These are phyloP conservation scores for Orbilia javanica DNA, from an alignment of 2,329 filamentous ascomycete species.

Conservation along the genomic window DNA sequence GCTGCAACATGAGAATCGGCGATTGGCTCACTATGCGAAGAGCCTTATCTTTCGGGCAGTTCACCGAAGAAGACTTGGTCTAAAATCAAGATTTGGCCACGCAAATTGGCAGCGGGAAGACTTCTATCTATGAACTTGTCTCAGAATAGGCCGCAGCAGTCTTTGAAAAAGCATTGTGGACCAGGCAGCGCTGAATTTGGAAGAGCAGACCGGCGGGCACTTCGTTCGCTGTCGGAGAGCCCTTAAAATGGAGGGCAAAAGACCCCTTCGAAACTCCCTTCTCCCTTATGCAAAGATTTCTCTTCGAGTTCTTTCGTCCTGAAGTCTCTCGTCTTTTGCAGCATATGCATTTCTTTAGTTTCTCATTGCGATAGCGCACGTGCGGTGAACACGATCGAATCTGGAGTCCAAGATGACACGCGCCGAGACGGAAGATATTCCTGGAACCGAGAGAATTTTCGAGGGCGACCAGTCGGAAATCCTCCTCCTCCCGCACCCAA, in stretches of 20 bases:
- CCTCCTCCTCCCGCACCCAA: conserved; percentile 71
- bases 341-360: conserved; percentile 12
- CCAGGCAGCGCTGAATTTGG: conserved; percentile 3
- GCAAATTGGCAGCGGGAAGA: conserved; percentile 45
- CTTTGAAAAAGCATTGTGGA: conserved; percentile 20
- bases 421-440: conserved; percentile 59
- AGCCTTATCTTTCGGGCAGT: conserved; percentile 54
- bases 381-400: conserved; percentile 60
- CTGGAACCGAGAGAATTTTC: conserved; percentile 62
- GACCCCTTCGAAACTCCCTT: neutral
- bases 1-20: conserved; percentile 28
- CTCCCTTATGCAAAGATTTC: conserved; percentile 1
- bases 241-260: conserved; percentile 39
- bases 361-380: conserved; percentile 24
- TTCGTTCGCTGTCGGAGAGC: conserved; percentile 9
- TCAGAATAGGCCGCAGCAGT: conserved; percentile 21
- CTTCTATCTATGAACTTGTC: conserved; percentile 15
- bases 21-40: conserved; percentile 50
- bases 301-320: conserved; percentile 1
- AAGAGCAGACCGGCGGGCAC: conserved; percentile 12
- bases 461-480: conserved; percentile 65
- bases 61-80: conserved; percentile 26
- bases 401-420: conserved; percentile 59
- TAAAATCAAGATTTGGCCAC: conserved; percentile 48
- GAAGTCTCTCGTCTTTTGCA: neutral